Evolutionary conservation across 1,139 yeast genomes (phyloP), one percentile per base, ranked within the genome.

Genomic region (Yamadazyma songkhlaensis): DNA sequence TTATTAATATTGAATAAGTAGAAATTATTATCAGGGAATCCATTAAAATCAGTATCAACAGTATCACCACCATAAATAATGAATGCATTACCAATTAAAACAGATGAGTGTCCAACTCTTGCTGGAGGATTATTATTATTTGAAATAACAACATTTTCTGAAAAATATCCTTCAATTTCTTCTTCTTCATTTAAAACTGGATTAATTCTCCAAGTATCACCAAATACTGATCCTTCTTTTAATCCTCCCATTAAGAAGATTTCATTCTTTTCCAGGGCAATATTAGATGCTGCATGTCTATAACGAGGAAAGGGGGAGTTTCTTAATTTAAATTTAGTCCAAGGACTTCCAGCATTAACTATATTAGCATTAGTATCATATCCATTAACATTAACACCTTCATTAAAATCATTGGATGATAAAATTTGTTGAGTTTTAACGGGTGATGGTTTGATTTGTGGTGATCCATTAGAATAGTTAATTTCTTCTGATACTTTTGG

Each of bases 21-120:
- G 44, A 92, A 70, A 54, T 82, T 84, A 58, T 90, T 88, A 60
- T 90, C 97, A 51, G 95, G 89, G 47, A 83, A 77, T 3, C 89
- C 90, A 44, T 79, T 80, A 43, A 78, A 78, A 49, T 85, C 89
- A 25, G 92, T 85, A 50, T 85, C 88, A 37, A 81, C 86, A 2
- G 97, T 92, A 56, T 92, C 98, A 51, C 99, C 99, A 32, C 97
- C 98, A 63, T 87, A 92, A 15, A 92, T 80, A 34, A 92, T 89
- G 54, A 84, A 92, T 0, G 98, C 98, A 55, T 90, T 92, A 10
- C 98, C 98, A 46, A 95, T 84, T 25, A 92, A 72, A 15, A 92
- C 85, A 3, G 95, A 77, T 1, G 97, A 88, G 60, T 94, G 99
- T 1, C 98, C 97, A 5, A 92, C 97, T 51, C 98, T 79, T 22